Evolutionary conservation across 1,284 basidiomycete species (phyloP).

Genomic region (Apiotrichum laibachii): DNA sequence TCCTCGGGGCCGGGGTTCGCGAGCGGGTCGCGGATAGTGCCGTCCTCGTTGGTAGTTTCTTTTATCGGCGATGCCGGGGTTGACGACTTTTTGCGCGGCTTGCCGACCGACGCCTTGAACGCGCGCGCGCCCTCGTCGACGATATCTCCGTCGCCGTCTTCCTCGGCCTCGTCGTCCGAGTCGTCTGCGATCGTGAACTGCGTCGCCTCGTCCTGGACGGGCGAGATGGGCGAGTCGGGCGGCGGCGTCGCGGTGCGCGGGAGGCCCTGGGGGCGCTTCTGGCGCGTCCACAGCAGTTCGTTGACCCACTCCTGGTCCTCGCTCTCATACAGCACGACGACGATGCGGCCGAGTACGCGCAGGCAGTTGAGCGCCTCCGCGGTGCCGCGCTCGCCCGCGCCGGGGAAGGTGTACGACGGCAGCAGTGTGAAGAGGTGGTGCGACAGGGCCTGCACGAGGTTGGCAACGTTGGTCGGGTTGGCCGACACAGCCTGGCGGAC

Average conservation of each 20-base stretch:
- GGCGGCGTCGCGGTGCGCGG: no score
- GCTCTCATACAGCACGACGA: constrained; percentile 80
- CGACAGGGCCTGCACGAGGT: constrained; percentile 71
- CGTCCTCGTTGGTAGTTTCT: constrained; percentile 15
- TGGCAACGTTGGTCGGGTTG: constrained; percentile 78
- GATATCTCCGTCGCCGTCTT: constrained; percentile 25
- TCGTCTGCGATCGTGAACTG: constrained; percentile 76
- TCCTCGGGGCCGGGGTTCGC: constrained; percentile 25
- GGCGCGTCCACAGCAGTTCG: constrained; percentile 13
- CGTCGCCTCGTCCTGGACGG: constrained; percentile 58
- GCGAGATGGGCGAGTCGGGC: no score
- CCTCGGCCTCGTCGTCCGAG: constrained; percentile 65
- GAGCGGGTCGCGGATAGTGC: constrained; percentile 27
- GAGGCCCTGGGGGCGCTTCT: constrained; percentile 4
- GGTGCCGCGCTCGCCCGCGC: constrained; percentile 50
- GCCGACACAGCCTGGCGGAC: constrained; percentile 76
- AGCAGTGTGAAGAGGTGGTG: constrained; percentile 74
- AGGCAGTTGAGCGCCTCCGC: constrained; percentile 84
- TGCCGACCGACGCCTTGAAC: constrained; percentile 37
- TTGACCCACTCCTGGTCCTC: constrained; percentile 50
- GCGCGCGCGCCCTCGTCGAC: constrained; percentile 65
- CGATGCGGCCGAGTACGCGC: constrained; percentile 76
- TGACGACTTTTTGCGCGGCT: constrained; percentile 1
- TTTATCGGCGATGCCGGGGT: constrained; percentile 25
- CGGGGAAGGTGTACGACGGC: constrained; percentile 76